phyloP scores from a whole-genome alignment of 768 basidiomycete species.

The Imleria badia region DNA sequence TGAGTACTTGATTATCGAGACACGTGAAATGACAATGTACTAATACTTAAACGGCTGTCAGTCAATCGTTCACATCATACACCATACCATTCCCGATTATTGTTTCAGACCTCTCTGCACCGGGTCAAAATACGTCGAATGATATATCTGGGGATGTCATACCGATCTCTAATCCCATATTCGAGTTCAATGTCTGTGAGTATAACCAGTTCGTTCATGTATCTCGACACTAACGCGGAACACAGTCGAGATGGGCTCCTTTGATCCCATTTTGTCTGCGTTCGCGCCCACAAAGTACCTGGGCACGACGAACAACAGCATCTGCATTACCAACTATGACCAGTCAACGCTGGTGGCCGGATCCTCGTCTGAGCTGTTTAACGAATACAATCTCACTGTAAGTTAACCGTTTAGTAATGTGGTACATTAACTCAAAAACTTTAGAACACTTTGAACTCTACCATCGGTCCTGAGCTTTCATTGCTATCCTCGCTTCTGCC shows the following conservation, averaged over 20 bases:
- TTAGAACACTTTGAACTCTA: conserved; percentile 14
- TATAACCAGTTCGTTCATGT: background rate
- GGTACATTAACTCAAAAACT: background rate
- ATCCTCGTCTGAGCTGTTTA: conserved; percentile 40
- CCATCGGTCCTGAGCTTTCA: conserved; percentile 11
- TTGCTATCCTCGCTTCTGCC: conserved; percentile 23
- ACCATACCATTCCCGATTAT: conserved; percentile 43
- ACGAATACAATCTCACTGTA: conserved; percentile 29
- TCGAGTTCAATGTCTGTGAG: conserved; percentile 39
- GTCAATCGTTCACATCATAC: conserved; percentile 33
- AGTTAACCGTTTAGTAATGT: background rate
- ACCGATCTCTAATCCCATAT: conserved; percentile 33
- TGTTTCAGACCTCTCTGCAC: conserved; percentile 26
- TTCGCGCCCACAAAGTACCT: conserved; percentile 46
- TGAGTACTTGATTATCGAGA: conserved; percentile 24
- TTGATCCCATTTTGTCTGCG: conserved; percentile 43
- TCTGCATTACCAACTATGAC: conserved; percentile 38
- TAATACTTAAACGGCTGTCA: conserved; percentile 13
- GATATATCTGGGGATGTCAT: conserved; percentile 19
- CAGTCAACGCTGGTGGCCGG: conserved; percentile 38
- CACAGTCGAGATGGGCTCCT: conserved; percentile 43
- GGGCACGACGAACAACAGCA: conserved; percentile 36
- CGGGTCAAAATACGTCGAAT: conserved; percentile 26
- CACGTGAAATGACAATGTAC: background rate
- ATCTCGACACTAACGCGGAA: background rate